These are phyloP conservation scores for Candida sakaeoensis DNA, from an alignment of 805 yeast species.

Conservation along the genomic window DNA sequence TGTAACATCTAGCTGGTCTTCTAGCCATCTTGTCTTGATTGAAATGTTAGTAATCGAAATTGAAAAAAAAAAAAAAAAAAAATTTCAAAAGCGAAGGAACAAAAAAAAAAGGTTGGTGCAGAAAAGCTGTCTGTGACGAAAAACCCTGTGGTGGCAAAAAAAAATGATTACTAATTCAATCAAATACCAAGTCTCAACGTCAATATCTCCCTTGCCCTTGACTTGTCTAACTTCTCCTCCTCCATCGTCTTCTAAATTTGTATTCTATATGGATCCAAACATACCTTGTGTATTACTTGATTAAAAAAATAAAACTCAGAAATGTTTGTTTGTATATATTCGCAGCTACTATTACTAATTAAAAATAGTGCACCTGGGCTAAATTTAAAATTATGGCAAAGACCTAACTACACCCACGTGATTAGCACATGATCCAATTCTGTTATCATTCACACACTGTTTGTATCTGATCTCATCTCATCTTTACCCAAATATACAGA, in stretches of 20 bases:
- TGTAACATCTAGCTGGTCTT: conserved; percentile 99
- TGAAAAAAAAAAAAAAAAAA: background rate
- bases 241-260: no score
- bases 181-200: background rate
- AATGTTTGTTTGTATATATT: conserved; percentile 1
- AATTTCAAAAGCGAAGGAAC: background rate
- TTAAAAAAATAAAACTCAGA: conserved; percentile 1
- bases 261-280: no score
- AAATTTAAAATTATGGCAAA: no score
- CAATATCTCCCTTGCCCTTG: background rate
- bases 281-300: conserved; percentile 1
- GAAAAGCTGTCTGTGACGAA: no score
- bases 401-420: conserved; percentile 3
- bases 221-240: no score
- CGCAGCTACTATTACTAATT: conserved; percentile 1
- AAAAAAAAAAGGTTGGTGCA: background rate
- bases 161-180: background rate
- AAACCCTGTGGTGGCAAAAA: no score
- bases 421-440: background rate
- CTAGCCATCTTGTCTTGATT: conserved; percentile 83
- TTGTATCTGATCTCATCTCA: conserved; percentile 9
- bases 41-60: no score
- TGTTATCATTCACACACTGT: background rate
- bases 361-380: background rate
- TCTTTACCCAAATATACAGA: background rate